Conservation (phyloP, 805 yeast genomes). For the Vanderwaltozyma tropicalis region DNA sequence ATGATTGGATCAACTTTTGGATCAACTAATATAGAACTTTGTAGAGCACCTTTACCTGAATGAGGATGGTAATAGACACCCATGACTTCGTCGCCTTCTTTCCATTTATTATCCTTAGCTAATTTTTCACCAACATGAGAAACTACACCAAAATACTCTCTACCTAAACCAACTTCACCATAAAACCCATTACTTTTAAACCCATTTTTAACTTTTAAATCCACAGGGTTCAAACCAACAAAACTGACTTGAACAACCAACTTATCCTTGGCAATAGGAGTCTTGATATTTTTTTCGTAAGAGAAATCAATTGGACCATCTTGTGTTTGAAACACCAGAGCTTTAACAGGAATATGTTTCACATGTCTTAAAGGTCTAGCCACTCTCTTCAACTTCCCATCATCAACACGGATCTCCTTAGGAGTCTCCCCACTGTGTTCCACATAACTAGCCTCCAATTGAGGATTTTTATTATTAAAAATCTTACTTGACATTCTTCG, state of each 20-base stretch:
- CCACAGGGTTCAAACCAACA: conserved; percentile 57
- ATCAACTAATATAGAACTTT: conserved; percentile 45
- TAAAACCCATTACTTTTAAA: conserved; percentile 38
- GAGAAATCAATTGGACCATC: conserved; percentile 34
- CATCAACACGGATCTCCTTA: conserved; percentile 17
- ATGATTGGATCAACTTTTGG: conserved; percentile 41
- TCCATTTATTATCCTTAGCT: conserved; percentile 23
- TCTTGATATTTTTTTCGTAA: conserved; percentile 41
- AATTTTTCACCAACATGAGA: conserved; percentile 43
- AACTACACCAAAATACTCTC: conserved; percentile 57
- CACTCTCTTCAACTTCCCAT: conserved; percentile 27
- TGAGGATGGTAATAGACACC: conserved; percentile 47
- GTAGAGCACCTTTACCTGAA: conserved; percentile 45
- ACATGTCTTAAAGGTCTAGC: conserved; percentile 43
- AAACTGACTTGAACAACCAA: conserved; percentile 49
- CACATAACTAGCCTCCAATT: conserved; percentile 10
- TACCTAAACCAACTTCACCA: conserved; percentile 56
- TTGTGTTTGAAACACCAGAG: conserved; percentile 33
- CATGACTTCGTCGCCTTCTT: conserved; percentile 53
- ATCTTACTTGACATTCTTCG: conserved; percentile 2
- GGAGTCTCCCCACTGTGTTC: conserved; percentile 18
- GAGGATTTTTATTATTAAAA: conserved; percentile 15
- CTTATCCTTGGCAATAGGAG: conserved; percentile 39
- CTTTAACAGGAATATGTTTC: conserved; percentile 40
- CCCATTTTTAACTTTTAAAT: conserved; percentile 48